These are phyloP conservation scores for Pleurotus tuber-regium DNA, from an alignment of 768 basidiomycete species.

Conservation along the genomic window DNA sequence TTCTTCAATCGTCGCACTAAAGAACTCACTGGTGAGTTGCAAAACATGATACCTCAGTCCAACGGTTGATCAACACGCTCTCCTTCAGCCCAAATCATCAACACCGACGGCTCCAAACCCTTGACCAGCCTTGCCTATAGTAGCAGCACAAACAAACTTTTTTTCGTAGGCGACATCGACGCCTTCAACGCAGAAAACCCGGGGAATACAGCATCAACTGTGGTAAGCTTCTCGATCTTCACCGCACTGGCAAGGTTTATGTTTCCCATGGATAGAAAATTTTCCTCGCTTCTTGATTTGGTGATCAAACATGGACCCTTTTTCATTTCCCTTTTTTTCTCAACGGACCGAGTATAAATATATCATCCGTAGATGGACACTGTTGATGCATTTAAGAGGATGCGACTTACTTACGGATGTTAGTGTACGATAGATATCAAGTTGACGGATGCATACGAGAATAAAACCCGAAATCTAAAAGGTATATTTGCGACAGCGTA, in stretches of 20 bases:
- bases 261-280: conserved; percentile 1
- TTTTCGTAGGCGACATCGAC: conserved; percentile 41
- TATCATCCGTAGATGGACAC: too few species aligned
- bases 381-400: too few species aligned
- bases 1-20: conserved; percentile 32
- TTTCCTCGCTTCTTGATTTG: conserved; percentile 11
- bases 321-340: not conserved
- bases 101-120: conserved; percentile 38
- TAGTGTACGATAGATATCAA: too few species aligned
- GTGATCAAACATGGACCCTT: conserved; percentile 1
- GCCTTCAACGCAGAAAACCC: conserved; percentile 33
- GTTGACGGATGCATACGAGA: too few species aligned
- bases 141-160: conserved; percentile 34
- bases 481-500: too few species aligned
- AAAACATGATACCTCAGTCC: not conserved
- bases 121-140: conserved; percentile 38
- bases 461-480: too few species aligned
- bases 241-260: not conserved
- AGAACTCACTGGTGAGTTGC: conserved; percentile 36
- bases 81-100: conserved; percentile 41
- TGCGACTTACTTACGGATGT: too few species aligned
- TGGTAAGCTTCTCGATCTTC: conserved; percentile 11
- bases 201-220: not conserved
- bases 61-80: too few species aligned
- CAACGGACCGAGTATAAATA: too few species aligned